Percentiles rank a stretch among this genome's conserved stretches.
phyloP scores from a whole-genome alignment of 2,329 filamentous ascomycete genomes.

The Cryphonectria nitschkei region DNA sequence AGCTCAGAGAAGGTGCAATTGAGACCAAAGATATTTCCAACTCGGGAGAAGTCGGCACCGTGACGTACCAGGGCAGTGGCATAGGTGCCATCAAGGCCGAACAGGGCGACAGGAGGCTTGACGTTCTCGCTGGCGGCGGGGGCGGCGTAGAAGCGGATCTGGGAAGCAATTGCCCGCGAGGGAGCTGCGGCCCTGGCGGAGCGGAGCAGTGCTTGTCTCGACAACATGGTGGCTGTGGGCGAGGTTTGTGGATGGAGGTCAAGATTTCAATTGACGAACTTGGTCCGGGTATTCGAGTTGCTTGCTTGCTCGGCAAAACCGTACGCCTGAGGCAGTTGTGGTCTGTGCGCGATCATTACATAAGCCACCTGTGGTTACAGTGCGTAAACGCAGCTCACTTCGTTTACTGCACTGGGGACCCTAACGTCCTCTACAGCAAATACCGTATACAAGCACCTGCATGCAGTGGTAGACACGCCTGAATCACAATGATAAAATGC shows the following conservation, averaged over 20 bases:
- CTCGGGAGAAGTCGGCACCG: constrained; percentile 21
- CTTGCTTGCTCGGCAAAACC: constrained; percentile 28
- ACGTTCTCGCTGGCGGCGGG: constrained; percentile 65
- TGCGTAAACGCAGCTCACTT: not conserved
- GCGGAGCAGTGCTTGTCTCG: constrained; percentile 61
- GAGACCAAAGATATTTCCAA: constrained; percentile 14
- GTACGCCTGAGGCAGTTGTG: constrained; percentile 19
- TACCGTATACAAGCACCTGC: not conserved
- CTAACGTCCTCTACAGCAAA: not conserved
- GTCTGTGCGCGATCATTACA: not conserved
- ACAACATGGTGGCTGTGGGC: constrained; percentile 55
- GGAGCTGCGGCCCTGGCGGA: constrained; percentile 62
- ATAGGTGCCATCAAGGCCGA: constrained; percentile 97
- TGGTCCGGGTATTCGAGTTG: constrained; percentile 27
- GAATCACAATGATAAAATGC: not conserved
- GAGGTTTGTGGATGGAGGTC: constrained; percentile 32
- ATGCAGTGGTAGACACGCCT: not conserved
- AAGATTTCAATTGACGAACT: constrained; percentile 30
- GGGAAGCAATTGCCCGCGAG: constrained; percentile 61
- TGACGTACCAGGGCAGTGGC: constrained; percentile 91
- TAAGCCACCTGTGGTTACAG: constrained; percentile 9
- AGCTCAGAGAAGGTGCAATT: not conserved
- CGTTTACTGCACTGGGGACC: not conserved
- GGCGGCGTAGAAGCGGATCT: constrained; percentile 77
- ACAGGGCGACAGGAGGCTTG: constrained; percentile 88